These are phyloP conservation scores for Triadica sebifera DNA, from an alignment of 345 rosid species.

Conservation along the genomic window DNA sequence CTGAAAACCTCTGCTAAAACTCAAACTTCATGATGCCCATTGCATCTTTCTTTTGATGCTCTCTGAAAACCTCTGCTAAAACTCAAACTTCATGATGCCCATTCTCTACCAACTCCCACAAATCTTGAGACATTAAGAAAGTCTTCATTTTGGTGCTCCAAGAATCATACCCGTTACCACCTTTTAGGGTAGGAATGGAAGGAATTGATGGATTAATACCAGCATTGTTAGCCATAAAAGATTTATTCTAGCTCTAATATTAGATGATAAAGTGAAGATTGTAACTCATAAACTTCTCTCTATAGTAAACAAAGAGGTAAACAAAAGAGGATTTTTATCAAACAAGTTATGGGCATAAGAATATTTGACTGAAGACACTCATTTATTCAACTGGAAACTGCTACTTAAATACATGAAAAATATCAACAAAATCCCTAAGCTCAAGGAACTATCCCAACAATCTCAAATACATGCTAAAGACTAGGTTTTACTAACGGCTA, in stretches of 20 bases:
- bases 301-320: not conserved
- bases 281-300: not conserved
- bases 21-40: not conserved
- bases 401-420: too few relatives aligned
- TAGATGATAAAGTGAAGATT: not conserved
- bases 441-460: not conserved
- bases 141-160: constrained; percentile 5
- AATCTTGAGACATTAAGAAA: not conserved
- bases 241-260: not conserved
- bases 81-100: too few relatives aligned
- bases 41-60: too few relatives aligned
- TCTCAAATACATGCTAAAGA: too few relatives aligned
- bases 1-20: not conserved
- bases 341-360: too few relatives aligned
- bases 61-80: too few relatives aligned
- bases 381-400: too few relatives aligned
- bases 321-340: not conserved
- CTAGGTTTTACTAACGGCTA: too few relatives aligned
- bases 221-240: not conserved
- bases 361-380: too few relatives aligned
- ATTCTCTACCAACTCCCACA: constrained; percentile 5
- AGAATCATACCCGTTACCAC: not conserved
- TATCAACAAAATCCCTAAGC: not conserved
- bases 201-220: not conserved
- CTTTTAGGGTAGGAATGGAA: not conserved